Evolutionary conservation across 2,329 filamentous ascomycete genomes (phyloP), one percentile per base, ranked within the genome.

Genomic region (Fusarium mexicanum): DNA sequence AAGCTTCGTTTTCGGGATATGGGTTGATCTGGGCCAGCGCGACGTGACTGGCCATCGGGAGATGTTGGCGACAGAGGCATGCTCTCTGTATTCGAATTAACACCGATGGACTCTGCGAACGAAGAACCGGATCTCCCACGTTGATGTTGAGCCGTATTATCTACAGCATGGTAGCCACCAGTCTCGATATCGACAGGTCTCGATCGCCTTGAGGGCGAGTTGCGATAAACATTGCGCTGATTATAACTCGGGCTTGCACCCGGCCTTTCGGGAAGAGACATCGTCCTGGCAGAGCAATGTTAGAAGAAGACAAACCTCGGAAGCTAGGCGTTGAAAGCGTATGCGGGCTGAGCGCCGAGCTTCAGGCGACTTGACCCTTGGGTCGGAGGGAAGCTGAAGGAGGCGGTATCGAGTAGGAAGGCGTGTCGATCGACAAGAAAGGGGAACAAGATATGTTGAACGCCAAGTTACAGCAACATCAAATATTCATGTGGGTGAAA

Each of bases 1-100:
- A 99, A 86, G 82, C 94, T 98, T 81, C 93, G 91, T 84, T 98
- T 98, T 77, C 95, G 91, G 69, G 84, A 80, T 69, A 89, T 81
- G 44, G 83, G 80, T 61, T 83, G 80, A 59, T 84, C 78, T 69
- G 74, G 67, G 38, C 74, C 71, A 47, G 65, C 73, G 41, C 77
- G 74, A 35, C 80, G 76, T n/a, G 81, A 44, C 33, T 84, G 83
- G 50, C 78, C 79, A 38, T 76, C 69, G 20, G 76, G 75, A 59
- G 74, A 75, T 48, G 85, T 84, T 37, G 87, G 87, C 50, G 87
- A 89, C 79, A 90, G 84, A 79, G 87, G 88, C 71, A 85, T 81
- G 75, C 81, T 86, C 80, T 91, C 90, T 84, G 85, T 85, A 80
- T 87, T 86, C 67, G 83, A 83, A 81, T 89, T 88, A 82, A 87